Conservation (phyloP, 306 rosid genomes). For the Trifolium subterraneum region DNA sequence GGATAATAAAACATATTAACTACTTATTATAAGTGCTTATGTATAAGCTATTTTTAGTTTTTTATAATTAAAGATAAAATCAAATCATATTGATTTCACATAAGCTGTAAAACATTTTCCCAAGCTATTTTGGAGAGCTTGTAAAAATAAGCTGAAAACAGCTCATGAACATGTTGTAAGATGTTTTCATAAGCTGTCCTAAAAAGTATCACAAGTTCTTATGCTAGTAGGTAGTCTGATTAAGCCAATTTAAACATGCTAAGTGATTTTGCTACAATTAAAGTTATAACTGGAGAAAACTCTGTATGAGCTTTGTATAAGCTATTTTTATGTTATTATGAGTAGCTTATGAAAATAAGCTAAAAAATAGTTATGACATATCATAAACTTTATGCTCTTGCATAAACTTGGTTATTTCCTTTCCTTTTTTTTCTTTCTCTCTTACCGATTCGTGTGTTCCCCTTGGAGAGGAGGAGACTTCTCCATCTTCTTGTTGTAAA, state of each 20-base stretch:
- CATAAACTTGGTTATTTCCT: neutral
- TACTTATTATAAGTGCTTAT: neutral
- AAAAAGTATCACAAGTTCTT: neutral
- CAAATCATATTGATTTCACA: neutral
- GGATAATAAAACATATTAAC: neutral
- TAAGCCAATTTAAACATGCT: neutral
- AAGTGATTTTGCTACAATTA: neutral
- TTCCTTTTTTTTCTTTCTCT: neutral
- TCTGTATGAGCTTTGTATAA: neutral
- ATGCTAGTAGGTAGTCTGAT: neutral
- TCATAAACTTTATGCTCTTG: neutral
- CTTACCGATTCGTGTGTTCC: neutral
- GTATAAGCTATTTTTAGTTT: neutral
- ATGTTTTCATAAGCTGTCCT: neutral
- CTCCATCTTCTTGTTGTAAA: conserved; percentile 15
- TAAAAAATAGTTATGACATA: neutral
- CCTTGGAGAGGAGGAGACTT: neutral
- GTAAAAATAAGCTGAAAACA: neutral
- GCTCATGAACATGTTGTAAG: neutral
- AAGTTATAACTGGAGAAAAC: neutral
- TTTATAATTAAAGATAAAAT: neutral
- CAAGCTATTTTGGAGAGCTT: too few relatives aligned
- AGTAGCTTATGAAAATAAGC: neutral
- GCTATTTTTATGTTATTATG: neutral
- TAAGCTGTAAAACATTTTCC: neutral